Evolutionary conservation across 1,284 basidiomycete species (phyloP).

Genomic region (Tilletiopsis washingtonensis): DNA sequence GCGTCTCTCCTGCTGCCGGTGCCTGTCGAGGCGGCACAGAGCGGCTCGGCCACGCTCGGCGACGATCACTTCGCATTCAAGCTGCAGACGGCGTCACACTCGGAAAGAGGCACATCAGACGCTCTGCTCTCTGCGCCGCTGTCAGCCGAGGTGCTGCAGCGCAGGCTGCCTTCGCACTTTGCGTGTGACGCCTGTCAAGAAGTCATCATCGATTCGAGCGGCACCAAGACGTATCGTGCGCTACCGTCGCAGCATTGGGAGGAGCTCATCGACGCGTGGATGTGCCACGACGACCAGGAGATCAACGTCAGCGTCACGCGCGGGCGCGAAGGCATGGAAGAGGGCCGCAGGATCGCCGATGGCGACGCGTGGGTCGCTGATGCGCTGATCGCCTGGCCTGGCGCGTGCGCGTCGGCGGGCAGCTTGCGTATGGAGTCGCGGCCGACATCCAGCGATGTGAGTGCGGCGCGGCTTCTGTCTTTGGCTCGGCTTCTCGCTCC

Average conservation of each 20-base stretch:
- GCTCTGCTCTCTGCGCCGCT: slow-evolving; percentile 14
- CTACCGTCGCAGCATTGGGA: slow-evolving; percentile 93
- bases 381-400: neutral
- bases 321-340: slow-evolving; percentile 9
- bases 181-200: slow-evolving; percentile 7
- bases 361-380: slow-evolving; percentile 5
- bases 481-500: neutral
- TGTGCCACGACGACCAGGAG: slow-evolving; percentile 84
- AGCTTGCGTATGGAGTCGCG: neutral
- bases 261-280: slow-evolving; percentile 92
- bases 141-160: slow-evolving; percentile 3
- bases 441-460: neutral
- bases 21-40: too few relatives aligned
- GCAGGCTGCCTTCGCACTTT: neutral
- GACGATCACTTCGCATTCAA: neutral
- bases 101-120: too few relatives aligned
- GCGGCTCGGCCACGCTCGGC: too few relatives aligned
- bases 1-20: too few relatives aligned
- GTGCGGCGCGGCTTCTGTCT: neutral
- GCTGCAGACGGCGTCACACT: too few relatives aligned
- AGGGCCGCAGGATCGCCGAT: neutral
- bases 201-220: neutral
- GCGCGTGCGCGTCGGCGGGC: neutral
- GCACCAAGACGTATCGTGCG: slow-evolving; percentile 58
- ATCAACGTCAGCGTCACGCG: slow-evolving; percentile 20